phyloP scores from a whole-genome alignment of 2,329 filamentous ascomycete species.

The Aspergillus aculeatinus region DNA sequence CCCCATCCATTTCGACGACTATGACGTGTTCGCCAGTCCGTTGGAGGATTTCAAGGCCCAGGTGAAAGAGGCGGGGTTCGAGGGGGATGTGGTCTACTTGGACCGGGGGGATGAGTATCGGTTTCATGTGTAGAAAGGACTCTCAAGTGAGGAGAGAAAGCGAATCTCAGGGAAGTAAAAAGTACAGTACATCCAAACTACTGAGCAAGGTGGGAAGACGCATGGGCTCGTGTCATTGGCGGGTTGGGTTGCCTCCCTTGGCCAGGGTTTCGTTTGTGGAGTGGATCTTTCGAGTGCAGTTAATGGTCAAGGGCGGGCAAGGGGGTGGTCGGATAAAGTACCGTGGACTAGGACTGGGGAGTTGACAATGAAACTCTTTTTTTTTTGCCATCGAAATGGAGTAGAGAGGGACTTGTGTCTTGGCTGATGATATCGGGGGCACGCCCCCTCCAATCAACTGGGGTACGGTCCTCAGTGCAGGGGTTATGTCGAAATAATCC shows the following conservation, averaged over 20 bases:
- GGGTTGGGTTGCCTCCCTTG: background rate
- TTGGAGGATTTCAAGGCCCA: conserved; percentile 60
- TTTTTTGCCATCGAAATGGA: background rate
- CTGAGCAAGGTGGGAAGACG: background rate
- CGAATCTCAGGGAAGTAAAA: too few relatives aligned
- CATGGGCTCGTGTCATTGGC: background rate
- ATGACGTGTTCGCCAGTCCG: conserved; percentile 61
- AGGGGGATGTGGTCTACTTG: conserved; percentile 59
- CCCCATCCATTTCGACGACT: conserved; percentile 65
- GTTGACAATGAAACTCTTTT: background rate
- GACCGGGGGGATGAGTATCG: conserved; percentile 59
- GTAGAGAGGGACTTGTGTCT: background rate
- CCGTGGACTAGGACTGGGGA: background rate
- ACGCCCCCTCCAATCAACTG: background rate
- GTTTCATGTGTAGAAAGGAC: conserved; percentile 47
- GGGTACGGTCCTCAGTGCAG: too few relatives aligned
- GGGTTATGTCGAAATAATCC: background rate
- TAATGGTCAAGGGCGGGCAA: background rate
- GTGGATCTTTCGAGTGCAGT: background rate
- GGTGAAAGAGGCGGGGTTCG: conserved; percentile 53
- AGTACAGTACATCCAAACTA: background rate
- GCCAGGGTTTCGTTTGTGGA: background rate
- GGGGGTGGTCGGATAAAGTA: background rate
- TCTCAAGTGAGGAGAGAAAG: background rate
- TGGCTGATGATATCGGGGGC: background rate